Evolutionary conservation across 768 basidiomycete species (phyloP).

Genomic region (Asterophora parasitica): DNA sequence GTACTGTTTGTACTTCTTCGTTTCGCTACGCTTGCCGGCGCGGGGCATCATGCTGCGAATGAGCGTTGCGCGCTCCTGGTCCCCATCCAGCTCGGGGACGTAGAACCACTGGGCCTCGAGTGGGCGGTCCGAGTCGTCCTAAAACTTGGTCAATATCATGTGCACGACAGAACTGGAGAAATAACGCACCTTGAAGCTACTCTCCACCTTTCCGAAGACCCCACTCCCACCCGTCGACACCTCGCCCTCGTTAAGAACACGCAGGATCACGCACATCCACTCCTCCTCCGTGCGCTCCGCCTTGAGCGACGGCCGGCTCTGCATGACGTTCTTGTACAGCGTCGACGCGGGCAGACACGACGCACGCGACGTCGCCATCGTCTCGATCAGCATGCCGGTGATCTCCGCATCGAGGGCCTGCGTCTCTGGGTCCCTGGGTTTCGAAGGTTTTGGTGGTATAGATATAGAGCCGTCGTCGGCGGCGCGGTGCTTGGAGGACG

Average conservation of each 20-base stretch:
- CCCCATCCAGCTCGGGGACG: constrained; percentile 65
- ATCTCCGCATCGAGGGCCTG: constrained; percentile 32
- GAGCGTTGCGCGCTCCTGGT: constrained; percentile 63
- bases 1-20: constrained; percentile 84
- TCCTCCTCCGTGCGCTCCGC: constrained; percentile 35
- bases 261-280: constrained; percentile 47
- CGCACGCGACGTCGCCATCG: constrained; percentile 67
- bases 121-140: constrained; percentile 47
- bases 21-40: constrained; percentile 66
- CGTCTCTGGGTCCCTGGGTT: constrained; percentile 3
- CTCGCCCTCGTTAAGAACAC: constrained; percentile 43
- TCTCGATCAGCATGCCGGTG: constrained; percentile 65
- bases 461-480: not conserved
- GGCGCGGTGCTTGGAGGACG: not conserved
- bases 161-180: no score
- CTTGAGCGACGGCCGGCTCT: constrained; percentile 48
- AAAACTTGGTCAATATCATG: not conserved
- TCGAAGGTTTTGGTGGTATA: not conserved
- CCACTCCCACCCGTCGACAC: constrained; percentile 40
- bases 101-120: constrained; percentile 74
- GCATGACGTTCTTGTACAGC: constrained; percentile 48
- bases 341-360: constrained; percentile 55
- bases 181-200: constrained; percentile 46
- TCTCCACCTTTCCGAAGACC: constrained; percentile 71
- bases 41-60: constrained; percentile 73